Percentiles rank a stretch among this genome's conserved stretches.
Evolutionary conservation across 2,329 filamentous ascomycete species (phyloP).

Genomic region (Trichoderma brevicompactum): DNA sequence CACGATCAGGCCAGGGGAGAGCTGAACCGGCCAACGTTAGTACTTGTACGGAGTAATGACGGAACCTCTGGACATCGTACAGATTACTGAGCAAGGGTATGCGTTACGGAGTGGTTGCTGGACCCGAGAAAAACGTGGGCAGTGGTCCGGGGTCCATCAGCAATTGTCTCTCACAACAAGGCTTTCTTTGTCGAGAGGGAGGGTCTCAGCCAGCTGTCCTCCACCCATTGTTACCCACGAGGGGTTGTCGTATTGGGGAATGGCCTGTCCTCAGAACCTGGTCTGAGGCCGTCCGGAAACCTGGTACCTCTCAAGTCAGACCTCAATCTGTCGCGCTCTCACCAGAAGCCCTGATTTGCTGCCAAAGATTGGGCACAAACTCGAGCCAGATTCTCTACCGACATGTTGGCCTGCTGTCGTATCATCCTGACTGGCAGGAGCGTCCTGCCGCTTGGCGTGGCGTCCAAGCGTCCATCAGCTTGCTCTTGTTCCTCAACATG

Average conservation of each 20-base stretch:
- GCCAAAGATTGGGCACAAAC: conserved; percentile 17
- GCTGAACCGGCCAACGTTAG: conserved; percentile 10
- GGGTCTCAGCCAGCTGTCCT: background rate
- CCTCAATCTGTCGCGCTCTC: background rate
- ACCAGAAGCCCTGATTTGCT: background rate
- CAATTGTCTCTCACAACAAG: conserved; percentile 11
- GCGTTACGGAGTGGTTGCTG: background rate
- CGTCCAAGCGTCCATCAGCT: conserved; percentile 21
- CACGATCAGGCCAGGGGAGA: conserved; percentile 12
- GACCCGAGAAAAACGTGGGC: conserved; percentile 26
- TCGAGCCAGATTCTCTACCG: conserved; percentile 5
- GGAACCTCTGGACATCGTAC: background rate
- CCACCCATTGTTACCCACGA: conserved; percentile 16
- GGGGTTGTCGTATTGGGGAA: conserved; percentile 1
- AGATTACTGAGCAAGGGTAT: conserved; percentile 15
- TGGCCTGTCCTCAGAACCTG: background rate
- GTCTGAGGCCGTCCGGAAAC: background rate
- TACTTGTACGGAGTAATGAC: too few relatives aligned
- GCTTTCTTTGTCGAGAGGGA: background rate
- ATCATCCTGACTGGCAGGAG: background rate
- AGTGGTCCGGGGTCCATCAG: conserved; percentile 7
- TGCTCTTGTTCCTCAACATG: conserved; percentile 22
- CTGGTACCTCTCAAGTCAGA: background rate
- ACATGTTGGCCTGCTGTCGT: conserved; percentile 2
- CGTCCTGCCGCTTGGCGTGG: conserved; percentile 20